These are phyloP conservation scores for Trichophyton rubrum DNA, from an alignment of 2,329 filamentous ascomycete species.

Conservation along the genomic window DNA sequence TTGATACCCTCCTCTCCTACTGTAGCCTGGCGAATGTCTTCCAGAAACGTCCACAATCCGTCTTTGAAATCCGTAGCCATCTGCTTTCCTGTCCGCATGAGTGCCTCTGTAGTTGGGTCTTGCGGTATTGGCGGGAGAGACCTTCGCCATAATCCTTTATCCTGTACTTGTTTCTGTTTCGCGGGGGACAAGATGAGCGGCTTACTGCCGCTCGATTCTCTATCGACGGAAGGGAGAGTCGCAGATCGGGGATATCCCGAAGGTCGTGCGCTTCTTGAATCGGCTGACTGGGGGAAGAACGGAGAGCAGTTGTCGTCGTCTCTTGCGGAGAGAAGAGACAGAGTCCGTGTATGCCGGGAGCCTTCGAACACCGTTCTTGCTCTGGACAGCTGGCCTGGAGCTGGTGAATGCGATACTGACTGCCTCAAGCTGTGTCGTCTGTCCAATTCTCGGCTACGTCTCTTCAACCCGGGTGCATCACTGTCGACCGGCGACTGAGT, in stretches of 20 bases:
- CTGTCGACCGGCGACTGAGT: not conserved
- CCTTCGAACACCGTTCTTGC: conserved; percentile 55
- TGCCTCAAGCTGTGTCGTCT: conserved; percentile 56
- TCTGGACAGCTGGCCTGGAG: conserved; percentile 25
- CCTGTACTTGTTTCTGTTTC: conserved; percentile 23
- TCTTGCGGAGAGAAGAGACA: conserved; percentile 59
- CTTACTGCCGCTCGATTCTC: conserved; percentile 15
- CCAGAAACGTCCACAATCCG: conserved; percentile 85
- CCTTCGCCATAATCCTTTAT: conserved; percentile 23
- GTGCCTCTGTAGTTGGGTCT: conserved; percentile 27
- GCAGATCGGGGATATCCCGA: conserved; percentile 29
- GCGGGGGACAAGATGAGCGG: conserved; percentile 19
- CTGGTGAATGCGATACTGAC: conserved; percentile 31
- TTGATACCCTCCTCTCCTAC: conserved; percentile 82
- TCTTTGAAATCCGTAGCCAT: conserved; percentile 81
- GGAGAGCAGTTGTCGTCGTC: conserved; percentile 15
- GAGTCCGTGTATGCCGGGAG: conserved; percentile 48
- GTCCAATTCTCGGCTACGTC: conserved; percentile 51
- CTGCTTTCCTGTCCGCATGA: conserved; percentile 53
- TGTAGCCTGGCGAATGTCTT: conserved; percentile 88
- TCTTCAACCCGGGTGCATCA: conserved; percentile 18
- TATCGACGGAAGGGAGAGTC: conserved; percentile 31
- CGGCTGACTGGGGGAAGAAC: conserved; percentile 10
- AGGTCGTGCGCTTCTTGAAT: conserved; percentile 14
- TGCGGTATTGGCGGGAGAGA: conserved; percentile 35